Base-by-base conservation (phyloP, 2,329 filamentous ascomycete genomes). In the Scedosporium boydii region DNA sequence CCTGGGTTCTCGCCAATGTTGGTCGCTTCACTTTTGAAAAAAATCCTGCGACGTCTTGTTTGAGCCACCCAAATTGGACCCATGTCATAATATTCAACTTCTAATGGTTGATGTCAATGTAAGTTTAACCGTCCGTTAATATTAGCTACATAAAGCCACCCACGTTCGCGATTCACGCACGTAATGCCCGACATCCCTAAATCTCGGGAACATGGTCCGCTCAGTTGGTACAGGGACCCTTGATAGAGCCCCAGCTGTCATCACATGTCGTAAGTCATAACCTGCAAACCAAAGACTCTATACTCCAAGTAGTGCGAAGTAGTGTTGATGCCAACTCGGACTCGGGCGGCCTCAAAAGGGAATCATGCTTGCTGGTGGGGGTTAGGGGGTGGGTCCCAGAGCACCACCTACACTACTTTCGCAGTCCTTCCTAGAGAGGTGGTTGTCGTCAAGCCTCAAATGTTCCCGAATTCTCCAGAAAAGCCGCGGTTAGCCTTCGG, bases 401-500 rank as follows among this genome's bases (percentile, higher is more conserved):
- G 34, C 34, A 38, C 34, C 34, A 14, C 34, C 34, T 38, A 12
- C 10, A 12, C 10, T 38, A 38, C 10, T 38, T 34, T 29, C 29
- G 29, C 9, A 34, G 29, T 34, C 9, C 2, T 3, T 38, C 34
- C 34, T 16, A 18, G 5, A 12, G 51, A 27, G 23, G 23, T 14
- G 34, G 21, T 14, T 12, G 14, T 23, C 51, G 51, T 23, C 23
- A 27, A 26, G 51, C 51, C 51, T 27, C 23, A 18, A 23, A 55
- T 55, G 7, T 27, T 55, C 51, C 51, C 51, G 51, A 23, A 4
- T 55, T 23, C 51, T 23, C 51, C 51, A 55, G 51, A 16, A 38
- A 55, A 55, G 51, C 51, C 51, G 51, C 51, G 51, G 51, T 55
- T 55, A 55, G 51, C 51, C n/a, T 23, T 55, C 51, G 51, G 51